Base-by-base conservation (phyloP, 1,284 basidiomycete genomes). In the Anthracocystis setariae region DNA sequence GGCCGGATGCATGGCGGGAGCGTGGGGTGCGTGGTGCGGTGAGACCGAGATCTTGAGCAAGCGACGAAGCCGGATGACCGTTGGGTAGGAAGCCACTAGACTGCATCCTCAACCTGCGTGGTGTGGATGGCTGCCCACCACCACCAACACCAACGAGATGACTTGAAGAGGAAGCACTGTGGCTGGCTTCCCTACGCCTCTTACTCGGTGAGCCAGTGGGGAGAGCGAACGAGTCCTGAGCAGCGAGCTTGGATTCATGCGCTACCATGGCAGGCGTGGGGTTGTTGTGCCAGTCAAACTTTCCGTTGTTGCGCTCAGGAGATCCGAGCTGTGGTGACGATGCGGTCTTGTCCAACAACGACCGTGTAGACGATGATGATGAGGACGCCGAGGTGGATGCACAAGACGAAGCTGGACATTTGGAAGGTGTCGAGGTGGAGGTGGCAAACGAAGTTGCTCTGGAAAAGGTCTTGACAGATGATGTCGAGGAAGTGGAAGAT, bases 51-150 rank as follows among this genome's bases (percentile, higher is more conserved):
- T 71, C 74, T 50, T 75, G 73, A 12, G 74, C 74, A 7, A 77
- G 60, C 12, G 74, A 77, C 5, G 74, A 77, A 1, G 74, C 74
- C 5, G 73, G 74, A 43, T 75, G 74, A 13, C 74, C 74, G 29
- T 77, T 77, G 29, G 74, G 65, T 2, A 77, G 46, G 37, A 77
- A 65, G 8, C 64, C 63, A 21, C 46, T 52, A 47, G 64, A 68
- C 46, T 73, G 56, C 46, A 68, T 46, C 10, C 65, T 40, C n/a
- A 32, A 21, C 2, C 70, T 24, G 2, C 46, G 49, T 21, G 57
- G 59, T 15, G 69, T 59, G 25, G 40, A 42, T 23, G 40, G 40
- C 18, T 42, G 40, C n/a, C n/a, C n/a, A n/a, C n/a, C n/a, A n/a
- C n/a, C n/a, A n/a, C n/a, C n/a, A n/a, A n/a, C n/a, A 42, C 45